Base-by-base conservation (phyloP, 331 rosid species). In the Prunus yedoensis region DNA sequence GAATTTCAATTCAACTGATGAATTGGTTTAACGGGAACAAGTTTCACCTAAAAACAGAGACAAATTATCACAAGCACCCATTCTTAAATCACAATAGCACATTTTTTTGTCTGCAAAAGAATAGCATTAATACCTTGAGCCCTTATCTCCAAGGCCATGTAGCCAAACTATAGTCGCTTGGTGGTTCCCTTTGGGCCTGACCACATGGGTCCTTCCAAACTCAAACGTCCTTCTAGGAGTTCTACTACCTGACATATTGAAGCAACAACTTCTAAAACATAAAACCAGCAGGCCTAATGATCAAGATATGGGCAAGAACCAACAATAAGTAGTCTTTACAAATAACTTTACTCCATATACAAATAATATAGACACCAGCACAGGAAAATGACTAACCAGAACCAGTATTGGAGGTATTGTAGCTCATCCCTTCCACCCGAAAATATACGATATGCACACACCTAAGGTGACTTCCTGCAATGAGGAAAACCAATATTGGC, bases 121-220 rank as follows among this genome's bases (percentile, higher is more conserved):
- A 35, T 16, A 79, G 70, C 58, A 65, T 27, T 45, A 78, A 65
- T 82, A 93, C 98, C 97, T 93, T 71, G 97, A 88, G 53, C 98
- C 98, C 71, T 93, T 89, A 74, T 93, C 98, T 59, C 98, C 97
- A 77, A 89, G 86, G 84, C 97, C 98, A 71, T 93, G 98, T 12
- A 93, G 81, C 98, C 98, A 93, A 87, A 93, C 96, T 78, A 93
- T 88, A 65, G 98, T 93, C 21, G 94, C 97, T 70, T 91, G 98
- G 78, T 93, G 98, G 74, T 64, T 85, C 76, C 91, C 98, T 88
- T 80, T 93, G 38, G 98, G 97, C 71, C 95, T 93, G 66, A 93
- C 93, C 81, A 93, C 98, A 84, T 93, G 88, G 12, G 98, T 93
- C 91, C 98, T 88, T 70, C 98, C 98, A 77, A 93, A 93, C 83